These are phyloP conservation scores for Leccinum variabile DNA, from an alignment of 1,284 basidiomycete species.

Conservation along the genomic window DNA sequence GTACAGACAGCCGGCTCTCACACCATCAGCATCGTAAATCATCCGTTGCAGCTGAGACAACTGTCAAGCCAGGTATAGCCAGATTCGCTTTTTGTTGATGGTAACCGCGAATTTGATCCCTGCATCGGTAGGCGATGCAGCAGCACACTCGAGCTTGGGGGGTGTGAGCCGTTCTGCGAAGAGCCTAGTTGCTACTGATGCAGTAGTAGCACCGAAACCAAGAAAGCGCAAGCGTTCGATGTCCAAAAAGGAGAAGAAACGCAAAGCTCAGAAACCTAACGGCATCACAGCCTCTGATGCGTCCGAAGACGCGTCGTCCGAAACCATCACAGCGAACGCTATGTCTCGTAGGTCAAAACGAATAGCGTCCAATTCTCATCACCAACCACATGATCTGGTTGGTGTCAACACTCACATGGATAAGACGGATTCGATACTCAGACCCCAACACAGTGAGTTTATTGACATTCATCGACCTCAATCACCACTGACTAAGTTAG, in stretches of 20 bases:
- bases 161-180: neutral
- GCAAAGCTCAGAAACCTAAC: conserved; percentile 25
- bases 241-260: conserved; percentile 21
- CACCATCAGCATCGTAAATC: neutral
- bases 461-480: neutral
- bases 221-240: neutral
- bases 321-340: neutral
- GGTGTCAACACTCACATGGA: neutral
- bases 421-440: neutral
- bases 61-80: conserved; percentile 13
- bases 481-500: neutral
- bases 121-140: conserved; percentile 4
- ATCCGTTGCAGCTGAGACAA: neutral
- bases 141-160: neutral
- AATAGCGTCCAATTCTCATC: conserved; percentile 2
- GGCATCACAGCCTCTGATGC: conserved; percentile 21
- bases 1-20: neutral
- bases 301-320: conserved; percentile 22
- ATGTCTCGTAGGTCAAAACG: conserved; percentile 17
- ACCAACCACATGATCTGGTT: neutral
- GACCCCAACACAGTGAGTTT: neutral
- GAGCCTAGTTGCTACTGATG: neutral
- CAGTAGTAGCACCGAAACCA: neutral
- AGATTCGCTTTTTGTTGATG: neutral
- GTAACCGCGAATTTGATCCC: neutral